Base-by-base conservation (phyloP, 768 basidiomycete species). In the Megacollybia marginata region DNA sequence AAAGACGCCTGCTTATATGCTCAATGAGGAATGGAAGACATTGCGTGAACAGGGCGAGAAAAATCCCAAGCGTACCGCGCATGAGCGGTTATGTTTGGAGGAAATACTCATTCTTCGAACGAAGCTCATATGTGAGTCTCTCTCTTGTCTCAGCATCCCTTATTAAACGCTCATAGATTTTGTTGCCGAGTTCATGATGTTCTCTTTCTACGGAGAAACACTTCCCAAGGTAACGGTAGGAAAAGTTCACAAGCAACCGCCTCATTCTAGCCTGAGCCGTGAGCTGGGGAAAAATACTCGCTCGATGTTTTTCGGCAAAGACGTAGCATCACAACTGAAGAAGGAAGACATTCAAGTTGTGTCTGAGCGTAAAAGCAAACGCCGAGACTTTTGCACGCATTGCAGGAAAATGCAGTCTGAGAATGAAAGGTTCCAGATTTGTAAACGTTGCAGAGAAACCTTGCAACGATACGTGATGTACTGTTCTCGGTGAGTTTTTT, bases 91-190 rank as follows among this genome's bases (percentile, higher is more conserved):
- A 6, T 35, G 48, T 23, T 50, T 55, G 5, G 52, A 16, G 2
- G 40, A 28, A 9, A 51, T 55, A 11, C 44, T 53, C 2, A 38
- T 54, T 9, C 38, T 57, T 32, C 42, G 54, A 32, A 55, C 52
- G 2, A 57, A 57, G 40, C 50, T 57, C 11, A 55, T 57, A 4
- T 55, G 54, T 55, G 38, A 2, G 50, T 52, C 9, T 9, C 33
- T 18, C 9, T 33, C 38, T 20, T 4, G 20, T 28, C 4, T 15
- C 28, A 2, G 8, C 1, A 11, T 32, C 18, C 16, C 28, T n/a
- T n/a, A 32, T 35, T 2, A 40, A 18, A 40, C 38, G 15, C 2
- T 28, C 23, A 28, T 28, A 51, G 50, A 51, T 33, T 35, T 48
- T 43, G 51, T 52, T 19, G 47, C 48, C 20, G 47, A 48, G 9